Evolutionary conservation across 352 stramenopile species (phyloP).

Genomic region (Phytophthora quininea): DNA sequence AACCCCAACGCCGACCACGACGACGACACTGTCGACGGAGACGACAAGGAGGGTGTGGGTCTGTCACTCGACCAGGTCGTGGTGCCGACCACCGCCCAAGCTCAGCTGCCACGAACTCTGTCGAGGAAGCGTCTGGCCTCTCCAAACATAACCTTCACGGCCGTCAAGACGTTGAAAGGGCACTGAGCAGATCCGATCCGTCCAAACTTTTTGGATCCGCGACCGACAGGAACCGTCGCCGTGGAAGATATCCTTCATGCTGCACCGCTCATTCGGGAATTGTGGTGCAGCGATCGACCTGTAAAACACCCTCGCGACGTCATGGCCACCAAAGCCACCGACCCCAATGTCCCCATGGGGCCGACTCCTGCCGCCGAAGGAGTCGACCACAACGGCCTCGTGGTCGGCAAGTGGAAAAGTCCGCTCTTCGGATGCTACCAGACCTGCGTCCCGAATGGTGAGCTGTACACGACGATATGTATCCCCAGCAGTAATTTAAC

Average conservation of each 20-base stretch:
- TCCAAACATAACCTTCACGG: background rate
- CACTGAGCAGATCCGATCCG: background rate
- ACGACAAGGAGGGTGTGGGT: background rate
- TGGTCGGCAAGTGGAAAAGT: constrained; percentile 46
- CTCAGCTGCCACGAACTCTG: background rate
- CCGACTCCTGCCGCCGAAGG: constrained; percentile 31
- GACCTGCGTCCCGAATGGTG: constrained; percentile 46
- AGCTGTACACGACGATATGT: background rate
- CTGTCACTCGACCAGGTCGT: background rate
- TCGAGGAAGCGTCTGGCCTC: background rate
- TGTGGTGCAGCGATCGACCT: constrained; percentile 22
- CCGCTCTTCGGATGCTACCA: constrained; percentile 40
- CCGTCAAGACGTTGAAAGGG: background rate
- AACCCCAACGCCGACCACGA: background rate
- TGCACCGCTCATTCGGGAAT: constrained; percentile 23
- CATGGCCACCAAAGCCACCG: constrained; percentile 27
- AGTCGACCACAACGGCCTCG: constrained; percentile 46
- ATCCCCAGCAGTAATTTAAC: background rate
- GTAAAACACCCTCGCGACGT: constrained; percentile 2
- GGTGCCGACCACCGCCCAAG: background rate
- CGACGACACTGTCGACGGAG: background rate
- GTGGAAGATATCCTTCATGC: background rate
- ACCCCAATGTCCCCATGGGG: constrained; percentile 31
- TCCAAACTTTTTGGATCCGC: background rate
- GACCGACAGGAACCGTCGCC: background rate